Evolutionary conservation across 768 basidiomycete genomes (phyloP), one percentile per base, ranked within the genome.

Genomic region (Lactarius quietus): DNA sequence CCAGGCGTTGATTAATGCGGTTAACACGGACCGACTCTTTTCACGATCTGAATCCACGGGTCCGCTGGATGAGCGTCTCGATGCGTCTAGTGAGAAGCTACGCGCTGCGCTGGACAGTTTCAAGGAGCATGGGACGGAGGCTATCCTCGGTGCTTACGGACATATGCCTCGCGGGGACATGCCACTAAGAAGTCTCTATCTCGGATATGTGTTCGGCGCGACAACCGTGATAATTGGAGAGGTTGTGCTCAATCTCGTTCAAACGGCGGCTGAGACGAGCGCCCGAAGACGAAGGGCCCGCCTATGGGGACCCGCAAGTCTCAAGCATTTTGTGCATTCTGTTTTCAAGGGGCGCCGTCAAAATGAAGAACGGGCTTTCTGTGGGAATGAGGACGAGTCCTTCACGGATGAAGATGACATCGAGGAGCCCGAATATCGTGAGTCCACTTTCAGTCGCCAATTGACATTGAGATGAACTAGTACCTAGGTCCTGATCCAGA

Each of bases 251-350:
- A 69, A 68, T 3, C 72, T 83, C 33, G 71, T 81, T 41, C 76
- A 78, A 60, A 63, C 72, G 2, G 71, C 83, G 29, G 68, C 75
- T 20, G 74, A 73, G 23, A 77, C 79, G 2, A 76, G 77, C 26
- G 70, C 70, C 36, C 79, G 78, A 56, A 76, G 82, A 48, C 73
- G 70, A 36, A 68, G 66, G 57, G 78, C 76, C 48, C 75, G 79
- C 66, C 69, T 85, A 28, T 85, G 85, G 80, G 78, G 76, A 15
- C 85, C 86, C 15, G 80, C 76, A 35, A 80, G 81, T 14, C 63
- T 85, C 69, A 52, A 78, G 67, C 60, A 69, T 28, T 52, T 77
- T 6, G 71, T 68, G 69, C 73, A 76, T 62, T 69, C 76, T 52
- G 31, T 77, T 10, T 55, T 66, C 0, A 73, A 71, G 1, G 72